Evolutionary conservation across 2,329 filamentous ascomycete genomes (phyloP), one percentile per base, ranked within the genome.

Genomic region (Aspergillus japonicus): DNA sequence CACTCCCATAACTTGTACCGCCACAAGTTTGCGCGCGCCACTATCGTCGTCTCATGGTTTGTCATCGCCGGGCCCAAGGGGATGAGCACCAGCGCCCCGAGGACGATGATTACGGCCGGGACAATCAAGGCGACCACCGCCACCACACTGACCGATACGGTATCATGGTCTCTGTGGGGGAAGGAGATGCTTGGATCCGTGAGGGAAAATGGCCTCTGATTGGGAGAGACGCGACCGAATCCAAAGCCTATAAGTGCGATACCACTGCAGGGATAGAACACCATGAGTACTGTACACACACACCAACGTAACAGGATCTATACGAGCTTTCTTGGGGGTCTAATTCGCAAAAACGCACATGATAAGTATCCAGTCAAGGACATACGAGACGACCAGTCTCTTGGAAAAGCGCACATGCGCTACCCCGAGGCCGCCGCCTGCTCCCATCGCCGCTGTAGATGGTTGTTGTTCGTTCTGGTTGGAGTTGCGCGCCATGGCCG

Each of bases 1-100:
- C 91, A 87, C 75, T 97, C 93, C 92, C 94, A 97, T 1, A 96
- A 74, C 77, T 95, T 96, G 65, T 91, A 85, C 71, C 85, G 86
- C 87, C 91, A 92, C 49, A 93, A 81, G 56, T 91, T 77, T 4
- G 82, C 75, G 64, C 82, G 83, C 1, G 90, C 6, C 6, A 19
- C 16, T 1, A 16, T n/a, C 16, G 14, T 19, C 3, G 39, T 44
- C 39, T 19, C 26, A 8, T 29, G 39, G 16, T 14, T 88, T 87
- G 21, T 83, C 82, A 47, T 80, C 81, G 16, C 85, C 83, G 0
- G 85, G 83, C 3, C 90, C 91, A 29, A 29, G 26, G 1, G 92
- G 0, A 95, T 86, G 66, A 94, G 76, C 10, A 85, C 60, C 16
- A 96, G 75, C 47, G 86, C 85, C 59, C 94, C 83, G 55, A 92